phyloP scores from a whole-genome alignment of 2,329 filamentous ascomycete species.

The Epicoccum sorghinum region DNA sequence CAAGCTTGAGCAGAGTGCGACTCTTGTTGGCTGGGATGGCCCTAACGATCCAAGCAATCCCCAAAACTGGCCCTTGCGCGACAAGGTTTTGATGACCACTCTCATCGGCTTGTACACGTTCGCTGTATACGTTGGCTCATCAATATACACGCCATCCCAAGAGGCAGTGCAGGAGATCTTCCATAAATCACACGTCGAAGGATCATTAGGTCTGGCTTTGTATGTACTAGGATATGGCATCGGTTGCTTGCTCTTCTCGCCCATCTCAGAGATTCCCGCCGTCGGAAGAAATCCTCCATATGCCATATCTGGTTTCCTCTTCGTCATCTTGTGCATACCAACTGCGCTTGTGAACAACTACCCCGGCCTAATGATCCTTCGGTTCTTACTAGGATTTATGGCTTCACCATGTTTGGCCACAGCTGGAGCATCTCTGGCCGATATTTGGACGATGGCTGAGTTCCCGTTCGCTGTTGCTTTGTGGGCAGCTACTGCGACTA shows the following conservation, averaged over 20 bases:
- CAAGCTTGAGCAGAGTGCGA: slow-evolving; percentile 31
- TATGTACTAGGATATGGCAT: slow-evolving; percentile 67
- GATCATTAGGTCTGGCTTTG: slow-evolving; percentile 63
- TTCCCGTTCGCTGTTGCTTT: slow-evolving; percentile 50
- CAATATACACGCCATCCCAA: slow-evolving; percentile 56
- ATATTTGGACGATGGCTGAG: slow-evolving; percentile 48
- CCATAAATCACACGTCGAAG: slow-evolving; percentile 57
- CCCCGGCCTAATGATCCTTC: slow-evolving; percentile 63
- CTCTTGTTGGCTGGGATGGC: slow-evolving; percentile 49
- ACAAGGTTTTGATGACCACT: slow-evolving; percentile 42
- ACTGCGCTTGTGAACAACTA: slow-evolving; percentile 68
- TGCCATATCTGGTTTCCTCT: slow-evolving; percentile 70
- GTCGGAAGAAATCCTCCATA: slow-evolving; percentile 72
- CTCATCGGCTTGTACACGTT: slow-evolving; percentile 62
- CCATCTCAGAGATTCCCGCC: slow-evolving; percentile 68
- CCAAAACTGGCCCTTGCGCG: slow-evolving; percentile 42
- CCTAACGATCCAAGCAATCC: slow-evolving; percentile 45
- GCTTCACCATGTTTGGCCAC: slow-evolving; percentile 44
- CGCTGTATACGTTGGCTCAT: slow-evolving; percentile 60
- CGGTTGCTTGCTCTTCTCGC: slow-evolving; percentile 69
- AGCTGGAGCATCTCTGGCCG: slow-evolving; percentile 40
- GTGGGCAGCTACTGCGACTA: slow-evolving; percentile 49
- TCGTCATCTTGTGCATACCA: slow-evolving; percentile 69
- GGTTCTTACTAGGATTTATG: slow-evolving; percentile 46
- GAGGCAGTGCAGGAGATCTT: slow-evolving; percentile 59